Conservation (phyloP, 192 early-diverging fungal genomes). For the Backusella liffmaniae region DNA sequence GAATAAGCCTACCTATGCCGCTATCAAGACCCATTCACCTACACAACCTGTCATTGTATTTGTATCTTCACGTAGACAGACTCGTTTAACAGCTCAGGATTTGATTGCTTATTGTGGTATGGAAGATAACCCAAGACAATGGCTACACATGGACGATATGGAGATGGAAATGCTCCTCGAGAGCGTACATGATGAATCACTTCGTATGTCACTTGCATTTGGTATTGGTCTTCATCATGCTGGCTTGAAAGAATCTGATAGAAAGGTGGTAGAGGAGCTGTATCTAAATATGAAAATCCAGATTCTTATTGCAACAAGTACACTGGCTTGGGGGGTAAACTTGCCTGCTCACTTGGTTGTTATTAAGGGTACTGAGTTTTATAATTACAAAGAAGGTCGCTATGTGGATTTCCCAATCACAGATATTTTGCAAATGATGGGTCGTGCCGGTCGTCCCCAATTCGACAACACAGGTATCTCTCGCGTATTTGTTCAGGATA, state of each 20-base stretch:
- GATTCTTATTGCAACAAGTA: constrained; percentile 92
- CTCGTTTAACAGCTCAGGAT: constrained; percentile 94
- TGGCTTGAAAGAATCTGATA: constrained; percentile 85
- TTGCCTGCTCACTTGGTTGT: constrained; percentile 97
- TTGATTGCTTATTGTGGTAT: constrained; percentile 90
- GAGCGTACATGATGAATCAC: constrained; percentile 75
- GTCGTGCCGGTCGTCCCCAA: constrained; percentile 94
- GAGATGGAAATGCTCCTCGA: constrained; percentile 71
- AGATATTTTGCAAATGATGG: constrained; percentile 99
- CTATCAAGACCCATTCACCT: constrained; percentile 94
- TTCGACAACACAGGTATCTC: constrained; percentile 94
- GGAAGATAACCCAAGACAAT: constrained; percentile 90
- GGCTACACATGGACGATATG: constrained; percentile 82
- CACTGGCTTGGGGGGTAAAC: constrained; percentile 98
- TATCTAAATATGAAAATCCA: constrained; percentile 96
- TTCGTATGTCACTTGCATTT: constrained; percentile 82
- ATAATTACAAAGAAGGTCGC: constrained; percentile 82
- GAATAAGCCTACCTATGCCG: constrained; percentile 96
- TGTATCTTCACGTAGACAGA: constrained; percentile 97
- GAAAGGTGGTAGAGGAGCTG: constrained; percentile 88
- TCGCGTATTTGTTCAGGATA: constrained; percentile 90
- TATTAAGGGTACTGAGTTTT: constrained; percentile 98
- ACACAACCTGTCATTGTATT: constrained; percentile 95
- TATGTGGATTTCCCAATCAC: constrained; percentile 98
- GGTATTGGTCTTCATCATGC: constrained; percentile 99